Evolutionary conservation across 148 eudicot species (phyloP).

Genomic region (Camellia lanceoleosa): DNA sequence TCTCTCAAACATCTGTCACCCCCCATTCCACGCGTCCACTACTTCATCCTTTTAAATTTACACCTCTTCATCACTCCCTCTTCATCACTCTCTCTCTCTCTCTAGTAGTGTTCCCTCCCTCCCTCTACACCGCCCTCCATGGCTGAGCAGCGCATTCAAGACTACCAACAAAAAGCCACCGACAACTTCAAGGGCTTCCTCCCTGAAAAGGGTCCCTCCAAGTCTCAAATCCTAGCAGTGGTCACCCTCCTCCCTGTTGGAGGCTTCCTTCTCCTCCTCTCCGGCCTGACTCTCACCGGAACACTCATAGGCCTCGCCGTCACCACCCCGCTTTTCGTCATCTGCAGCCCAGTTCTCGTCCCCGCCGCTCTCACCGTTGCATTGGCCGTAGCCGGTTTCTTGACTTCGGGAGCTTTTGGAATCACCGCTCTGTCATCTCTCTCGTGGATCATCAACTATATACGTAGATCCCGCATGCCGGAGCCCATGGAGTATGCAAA

Average conservation of each 20-base stretch:
- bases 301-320: conserved; percentile 47
- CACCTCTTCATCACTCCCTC: background rate
- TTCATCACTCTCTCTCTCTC: background rate
- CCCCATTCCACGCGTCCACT: conserved; percentile 19
- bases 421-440: conserved; percentile 49
- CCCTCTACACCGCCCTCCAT: conserved; percentile 12
- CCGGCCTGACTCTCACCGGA: conserved; percentile 43
- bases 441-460: conserved; percentile 38
- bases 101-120: background rate
- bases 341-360: conserved; percentile 66
- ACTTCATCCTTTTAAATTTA: background rate
- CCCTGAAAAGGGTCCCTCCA: conserved; percentile 24
- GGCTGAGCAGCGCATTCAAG: conserved; percentile 22
- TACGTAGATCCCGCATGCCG: conserved; percentile 11
- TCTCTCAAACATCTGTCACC: conserved; percentile 26
- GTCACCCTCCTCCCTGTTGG: conserved; percentile 45
- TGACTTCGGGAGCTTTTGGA: conserved; percentile 54
- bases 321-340: conserved; percentile 50
- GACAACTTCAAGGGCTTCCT: conserved; percentile 14
- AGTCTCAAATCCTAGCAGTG: conserved; percentile 35
- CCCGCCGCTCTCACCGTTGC: conserved; percentile 47
- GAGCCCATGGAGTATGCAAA: conserved; percentile 20
- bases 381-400: conserved; percentile 47
- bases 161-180: conserved; percentile 6
- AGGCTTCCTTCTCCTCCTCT: conserved; percentile 42